Percentiles rank a stretch among this genome's conserved stretches.
phyloP scores from a whole-genome alignment of 192 early-diverging fungal species.

The Backusella macrospora region DNA sequence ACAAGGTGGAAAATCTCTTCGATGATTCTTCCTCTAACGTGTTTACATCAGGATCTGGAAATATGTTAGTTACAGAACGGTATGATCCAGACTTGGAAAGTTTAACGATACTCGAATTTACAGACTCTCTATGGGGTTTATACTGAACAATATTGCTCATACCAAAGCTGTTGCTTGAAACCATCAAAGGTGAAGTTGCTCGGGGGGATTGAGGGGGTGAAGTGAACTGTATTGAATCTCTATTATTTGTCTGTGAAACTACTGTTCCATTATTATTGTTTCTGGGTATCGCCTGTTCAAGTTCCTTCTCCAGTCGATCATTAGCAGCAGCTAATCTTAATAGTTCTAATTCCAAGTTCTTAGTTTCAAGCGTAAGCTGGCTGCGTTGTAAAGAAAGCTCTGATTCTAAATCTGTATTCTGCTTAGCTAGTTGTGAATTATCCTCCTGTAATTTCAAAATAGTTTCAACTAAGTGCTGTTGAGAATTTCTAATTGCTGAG shows the following conservation, averaged over 20 bases:
- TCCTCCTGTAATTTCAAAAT: constrained; percentile 26
- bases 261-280: not conserved
- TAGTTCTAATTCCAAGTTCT: constrained; percentile 31
- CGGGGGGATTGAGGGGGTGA: constrained; percentile 30
- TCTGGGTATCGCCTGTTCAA: constrained; percentile 35
- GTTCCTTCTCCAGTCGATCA: constrained; percentile 40
- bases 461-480: not conserved
- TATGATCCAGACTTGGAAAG: constrained; percentile 17
- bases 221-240: not conserved
- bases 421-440: constrained; percentile 26
- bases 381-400: constrained; percentile 29
- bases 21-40: not conserved
- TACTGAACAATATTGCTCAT: constrained; percentile 8
- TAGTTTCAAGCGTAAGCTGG: constrained; percentile 26
- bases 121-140: constrained; percentile 9
- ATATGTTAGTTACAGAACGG: constrained; percentile 1
- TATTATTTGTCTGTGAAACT: not conserved
- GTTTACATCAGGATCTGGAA: not conserved
- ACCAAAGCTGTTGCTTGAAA: not conserved
- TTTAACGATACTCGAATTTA: constrained; percentile 1
- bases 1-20: constrained; percentile 3
- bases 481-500: constrained; percentile 4
- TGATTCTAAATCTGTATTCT: constrained; percentile 32
- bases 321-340: constrained; percentile 32
- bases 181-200: constrained; percentile 15